A percentile compares a stretch with the other conserved stretches of the same genome.
phyloP scores from a whole-genome alignment of 2,329 filamentous ascomycete genomes.

The Epichloe bromicola region DNA sequence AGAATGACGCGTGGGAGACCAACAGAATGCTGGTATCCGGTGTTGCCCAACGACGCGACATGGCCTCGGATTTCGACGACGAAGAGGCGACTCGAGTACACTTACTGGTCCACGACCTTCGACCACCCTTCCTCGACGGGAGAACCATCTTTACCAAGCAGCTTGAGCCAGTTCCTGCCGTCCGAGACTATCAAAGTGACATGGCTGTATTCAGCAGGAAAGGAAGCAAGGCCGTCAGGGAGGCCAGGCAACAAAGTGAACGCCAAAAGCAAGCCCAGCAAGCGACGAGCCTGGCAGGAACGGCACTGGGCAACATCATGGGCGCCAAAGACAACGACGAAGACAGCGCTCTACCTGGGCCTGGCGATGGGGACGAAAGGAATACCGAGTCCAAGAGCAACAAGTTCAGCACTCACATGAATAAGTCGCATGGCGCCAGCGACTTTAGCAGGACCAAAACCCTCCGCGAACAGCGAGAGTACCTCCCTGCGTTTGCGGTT shows the following conservation, averaged over 20 bases:
- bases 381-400: conserved; percentile 36
- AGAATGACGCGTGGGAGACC: conserved; percentile 96
- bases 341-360: conserved; percentile 71
- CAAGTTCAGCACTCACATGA: conserved; percentile 86
- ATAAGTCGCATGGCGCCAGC: conserved; percentile 73
- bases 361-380: conserved; percentile 54
- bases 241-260: conserved; percentile 83
- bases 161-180: conserved; percentile 83
- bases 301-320: conserved; percentile 86
- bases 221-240: conserved; percentile 84
- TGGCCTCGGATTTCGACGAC: conserved; percentile 76
- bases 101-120: conserved; percentile 82
- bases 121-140: conserved; percentile 88
- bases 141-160: conserved; percentile 96
- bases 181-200: conserved; percentile 88
- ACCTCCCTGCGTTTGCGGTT: conserved; percentile 82
- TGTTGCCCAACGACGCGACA: conserved; percentile 78
- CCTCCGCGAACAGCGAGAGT: conserved; percentile 82
- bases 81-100: conserved; percentile 84
- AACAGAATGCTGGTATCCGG: conserved; percentile 97
- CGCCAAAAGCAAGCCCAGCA: conserved; percentile 89
- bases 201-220: conserved; percentile 98
- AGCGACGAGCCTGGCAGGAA: conserved; percentile 85
- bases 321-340: conserved; percentile 87
- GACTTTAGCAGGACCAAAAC: conserved; percentile 90